phyloP scores from a whole-genome alignment of 768 basidiomycete species.

The Russula earlei region DNA sequence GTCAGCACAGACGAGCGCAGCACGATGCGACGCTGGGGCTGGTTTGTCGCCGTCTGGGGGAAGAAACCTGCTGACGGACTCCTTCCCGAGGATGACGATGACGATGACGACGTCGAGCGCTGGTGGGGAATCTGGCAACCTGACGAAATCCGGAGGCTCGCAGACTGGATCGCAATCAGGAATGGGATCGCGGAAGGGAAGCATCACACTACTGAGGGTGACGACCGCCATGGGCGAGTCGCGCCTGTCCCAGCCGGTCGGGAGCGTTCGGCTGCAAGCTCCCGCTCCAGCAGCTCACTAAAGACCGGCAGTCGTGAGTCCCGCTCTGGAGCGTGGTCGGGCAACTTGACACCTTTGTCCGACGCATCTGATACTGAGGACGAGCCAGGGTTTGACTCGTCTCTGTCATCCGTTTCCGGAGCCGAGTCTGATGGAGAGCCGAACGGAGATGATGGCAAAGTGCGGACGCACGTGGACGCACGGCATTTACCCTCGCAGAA shows the following conservation, averaged over 20 bases:
- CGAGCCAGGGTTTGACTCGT: background rate
- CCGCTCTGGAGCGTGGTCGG: background rate
- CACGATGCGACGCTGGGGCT: constrained; percentile 54
- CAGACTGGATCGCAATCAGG: constrained; percentile 53
- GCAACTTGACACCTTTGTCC: constrained; percentile 7
- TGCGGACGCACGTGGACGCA: constrained; percentile 13
- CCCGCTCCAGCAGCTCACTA: background rate
- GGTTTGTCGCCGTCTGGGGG: constrained; percentile 74
- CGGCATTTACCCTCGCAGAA: constrained; percentile 22
- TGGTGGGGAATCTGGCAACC: constrained; percentile 76
- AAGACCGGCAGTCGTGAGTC: background rate
- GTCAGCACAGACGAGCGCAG: constrained; percentile 40
- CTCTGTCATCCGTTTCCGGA: constrained; percentile 15
- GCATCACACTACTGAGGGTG: constrained; percentile 1
- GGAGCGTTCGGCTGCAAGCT: background rate
- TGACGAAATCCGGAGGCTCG: constrained; percentile 52
- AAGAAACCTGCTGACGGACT: constrained; percentile 31
- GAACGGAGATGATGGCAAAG: constrained; percentile 5
- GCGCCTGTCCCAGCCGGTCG: background rate
- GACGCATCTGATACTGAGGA: constrained; percentile 6
- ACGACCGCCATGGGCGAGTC: background rate
- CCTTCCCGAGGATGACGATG: constrained; percentile 12
- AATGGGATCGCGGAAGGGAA: constrained; percentile 32
- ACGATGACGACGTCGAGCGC: constrained; percentile 34
- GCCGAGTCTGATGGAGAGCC: constrained; percentile 19